Evolutionary conservation across 1,284 basidiomycete genomes (phyloP), one percentile per base, ranked within the genome.

Genomic region (Polyporus tsugae): DNA sequence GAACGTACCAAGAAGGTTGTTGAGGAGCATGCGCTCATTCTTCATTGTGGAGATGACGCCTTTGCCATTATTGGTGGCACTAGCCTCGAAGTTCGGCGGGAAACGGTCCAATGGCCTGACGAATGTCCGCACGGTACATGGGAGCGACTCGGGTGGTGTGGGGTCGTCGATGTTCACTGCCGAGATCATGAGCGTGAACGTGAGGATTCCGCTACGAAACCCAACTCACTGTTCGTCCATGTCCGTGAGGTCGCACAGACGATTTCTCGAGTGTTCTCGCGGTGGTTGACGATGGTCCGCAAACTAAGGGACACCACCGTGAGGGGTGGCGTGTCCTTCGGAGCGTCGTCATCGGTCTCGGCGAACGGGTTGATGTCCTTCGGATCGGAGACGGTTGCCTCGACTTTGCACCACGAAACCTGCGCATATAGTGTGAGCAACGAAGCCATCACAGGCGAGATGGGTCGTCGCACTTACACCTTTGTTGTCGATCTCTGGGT

Each of bases 381-480:
- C 1, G 96, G 96, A 75, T 96, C 89, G 15, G 88, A 82, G 13
- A 97, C 92, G 0, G 87, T 89, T n/a, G 91, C 93, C 82, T 99
- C 97, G 35, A 98, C 83, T 82, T 98, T 97, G 77, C 96, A 97
- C 96, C 96, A 98, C 0, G 95, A 97, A 22, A 93, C 87, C 95
- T 96, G 74, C 58, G 25, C 1, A 41, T 62, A 35, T 15, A 46
- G 19, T 17, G 15, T 62, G 29, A 65, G 59, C 6, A 22, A 52
- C n/a, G 62, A 46, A 60, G 61, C 70, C 10, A 73, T 35, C 19
- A 38, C 49, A 59, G 9, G 35, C 19, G 41, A n/a, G 11, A 41
- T 33, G 9, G n/a, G 15, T 5, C 7, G 5, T n/a, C 29, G 29
- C 29, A 81, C 91, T 66, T 78, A 95, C 94, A 10, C 92, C 91